A percentile compares a stretch with the other conserved stretches of the same genome.
Conservation (phyloP, 441 rosid species). For the Geranium incanum region DNA sequence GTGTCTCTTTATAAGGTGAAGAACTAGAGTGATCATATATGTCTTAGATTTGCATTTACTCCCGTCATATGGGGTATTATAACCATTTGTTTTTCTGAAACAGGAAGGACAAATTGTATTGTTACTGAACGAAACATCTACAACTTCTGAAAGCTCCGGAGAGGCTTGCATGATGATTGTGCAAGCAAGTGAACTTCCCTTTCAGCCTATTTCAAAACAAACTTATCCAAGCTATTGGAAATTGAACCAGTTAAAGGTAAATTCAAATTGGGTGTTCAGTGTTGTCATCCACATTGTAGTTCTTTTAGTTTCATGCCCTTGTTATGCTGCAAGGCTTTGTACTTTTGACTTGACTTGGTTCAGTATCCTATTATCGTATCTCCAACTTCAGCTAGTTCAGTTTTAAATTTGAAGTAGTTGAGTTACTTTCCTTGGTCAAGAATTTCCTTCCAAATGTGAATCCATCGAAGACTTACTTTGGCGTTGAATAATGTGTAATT, state of each 20-base stretch:
- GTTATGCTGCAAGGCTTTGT: conserved; percentile 4
- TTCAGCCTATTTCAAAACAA: conserved; percentile 44
- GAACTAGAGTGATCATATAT: conserved; percentile 13
- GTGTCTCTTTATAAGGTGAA: conserved; percentile 76
- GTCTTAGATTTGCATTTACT: neutral
- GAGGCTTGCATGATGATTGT: conserved; percentile 70
- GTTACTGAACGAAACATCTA: conserved; percentile 43
- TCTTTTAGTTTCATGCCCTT: neutral
- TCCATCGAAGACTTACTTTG: neutral
- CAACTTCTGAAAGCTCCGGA: conserved; percentile 46
- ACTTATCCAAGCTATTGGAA: conserved; percentile 39
- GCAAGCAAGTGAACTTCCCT: conserved; percentile 60
- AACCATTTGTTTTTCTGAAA: conserved; percentile 19
- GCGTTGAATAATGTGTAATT: neutral
- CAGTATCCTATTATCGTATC: neutral
- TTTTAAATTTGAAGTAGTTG: neutral
- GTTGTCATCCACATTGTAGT: conserved; percentile 4
- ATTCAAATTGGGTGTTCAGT: conserved; percentile 22
- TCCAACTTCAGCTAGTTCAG: neutral
- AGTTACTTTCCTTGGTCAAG: neutral
- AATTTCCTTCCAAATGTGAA: neutral
- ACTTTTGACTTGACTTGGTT: conserved; percentile 14
- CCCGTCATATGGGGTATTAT: conserved; percentile 12
- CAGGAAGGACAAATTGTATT: conserved; percentile 73
- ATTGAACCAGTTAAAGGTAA: conserved; percentile 60